These are phyloP conservation scores for Diospyros kaki DNA, from an alignment of 148 eudicot species.

Conservation along the genomic window DNA sequence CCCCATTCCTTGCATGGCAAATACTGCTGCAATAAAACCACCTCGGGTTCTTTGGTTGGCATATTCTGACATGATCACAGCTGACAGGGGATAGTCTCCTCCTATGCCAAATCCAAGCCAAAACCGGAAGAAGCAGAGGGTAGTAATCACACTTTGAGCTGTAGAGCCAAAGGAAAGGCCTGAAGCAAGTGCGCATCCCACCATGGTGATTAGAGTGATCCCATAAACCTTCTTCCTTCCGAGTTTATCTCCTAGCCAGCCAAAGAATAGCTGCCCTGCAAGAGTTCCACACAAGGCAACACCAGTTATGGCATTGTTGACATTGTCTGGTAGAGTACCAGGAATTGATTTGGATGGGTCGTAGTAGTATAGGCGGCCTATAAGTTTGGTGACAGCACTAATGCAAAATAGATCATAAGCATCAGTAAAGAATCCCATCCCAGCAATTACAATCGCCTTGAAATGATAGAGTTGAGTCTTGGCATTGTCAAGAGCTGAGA, in stretches of 20 bases:
- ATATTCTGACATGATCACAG: slow-evolving; percentile 37
- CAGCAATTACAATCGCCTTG: slow-evolving; percentile 15
- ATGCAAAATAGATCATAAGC: slow-evolving; percentile 18
- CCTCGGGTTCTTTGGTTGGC: slow-evolving; percentile 32
- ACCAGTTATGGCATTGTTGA: slow-evolving; percentile 22
- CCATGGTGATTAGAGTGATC: slow-evolving; percentile 33
- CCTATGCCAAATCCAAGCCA: slow-evolving; percentile 40
- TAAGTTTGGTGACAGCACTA: slow-evolving; percentile 3
- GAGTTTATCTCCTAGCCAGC: slow-evolving; percentile 33
- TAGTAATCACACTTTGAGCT: slow-evolving; percentile 23
- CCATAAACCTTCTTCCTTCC: slow-evolving; percentile 41
- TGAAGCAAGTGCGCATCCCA: slow-evolving; percentile 24
- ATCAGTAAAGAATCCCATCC: slow-evolving; percentile 16
- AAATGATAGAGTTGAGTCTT: slow-evolving; percentile 11
- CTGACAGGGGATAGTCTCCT: slow-evolving; percentile 33
- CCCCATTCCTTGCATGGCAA: slow-evolving; percentile 37
- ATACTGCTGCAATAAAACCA: slow-evolving; percentile 31
- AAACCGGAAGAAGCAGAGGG: slow-evolving; percentile 36
- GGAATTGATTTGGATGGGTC: background rate
- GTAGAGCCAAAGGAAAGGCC: slow-evolving; percentile 34
- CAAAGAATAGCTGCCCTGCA: slow-evolving; percentile 33
- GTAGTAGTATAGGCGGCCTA: slow-evolving; percentile 13
- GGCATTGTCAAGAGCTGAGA: slow-evolving; percentile 14
- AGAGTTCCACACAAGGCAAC: slow-evolving; percentile 37
- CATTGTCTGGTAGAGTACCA: slow-evolving; percentile 18